Base-by-base conservation (phyloP, 2,329 filamentous ascomycete species). In the Ascomycota sp. region DNA sequence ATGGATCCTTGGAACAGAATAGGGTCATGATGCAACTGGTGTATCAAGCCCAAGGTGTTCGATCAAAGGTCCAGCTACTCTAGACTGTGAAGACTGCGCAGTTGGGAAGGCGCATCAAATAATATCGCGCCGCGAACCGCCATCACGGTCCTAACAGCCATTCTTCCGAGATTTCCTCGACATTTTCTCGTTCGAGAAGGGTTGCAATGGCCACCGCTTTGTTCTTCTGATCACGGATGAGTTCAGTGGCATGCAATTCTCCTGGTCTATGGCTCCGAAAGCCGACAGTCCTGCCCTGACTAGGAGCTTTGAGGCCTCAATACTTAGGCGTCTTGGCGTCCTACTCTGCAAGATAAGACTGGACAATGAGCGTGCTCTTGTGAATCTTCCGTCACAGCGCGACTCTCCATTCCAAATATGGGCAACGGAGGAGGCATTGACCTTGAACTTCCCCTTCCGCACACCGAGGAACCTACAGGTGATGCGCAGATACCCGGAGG, bases 141-240 rank as follows among this genome's bases (percentile, higher is more conserved):
- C n/a, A n/a, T n/a, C n/a, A n/a, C n/a, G n/a, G n/a, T n/a, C n/a
- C n/a, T n/a, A n/a, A 30, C 28, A 30, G 15, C 28, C 28, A 7
- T 30, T 30, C n/a, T 30, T 24, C 17, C 28, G 28, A 4, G 12
- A 24, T 13, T 24, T 30, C 21, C 15, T 30, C 13, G 28, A 30
- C 15, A n/a, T 30, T 4, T 30, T 30, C 28, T 21, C 15, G 22
- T 30, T 30, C 15, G n/a, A 21, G 23, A 22, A 12, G 28, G 28
- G 12, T 24, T 30, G 25, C 22, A 30, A 30, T 19, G 21, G 20
- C 15, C 28, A 30, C 28, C 20, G 21, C 20, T 30, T 19, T 22
- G 22, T 24, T 19, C 19, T 30, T 12, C 22, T 30, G 8, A 22
- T 19, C 12, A 28, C 26, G 5, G 26, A 28, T 17, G 26, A 28